Base-by-base conservation (phyloP, 108 stramenopile species). In the Bacterosira constricta region DNA sequence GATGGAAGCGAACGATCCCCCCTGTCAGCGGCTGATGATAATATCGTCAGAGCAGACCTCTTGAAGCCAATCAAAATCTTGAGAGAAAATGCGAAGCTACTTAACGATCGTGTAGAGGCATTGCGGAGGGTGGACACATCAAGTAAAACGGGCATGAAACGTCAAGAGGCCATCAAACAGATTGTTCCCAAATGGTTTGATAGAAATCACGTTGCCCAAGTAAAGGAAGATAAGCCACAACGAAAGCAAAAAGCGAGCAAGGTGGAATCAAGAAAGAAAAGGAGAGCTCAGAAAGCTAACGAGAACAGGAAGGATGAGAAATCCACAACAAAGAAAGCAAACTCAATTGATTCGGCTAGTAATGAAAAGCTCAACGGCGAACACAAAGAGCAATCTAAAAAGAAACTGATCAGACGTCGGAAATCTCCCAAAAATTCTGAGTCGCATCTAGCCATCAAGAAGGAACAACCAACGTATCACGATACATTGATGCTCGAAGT, bases 131-230 rank as follows among this genome's bases (percentile, higher is more conserved):
- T 34, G 7, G 53, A 44, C 38, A 50, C 59, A 32, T n/a, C 34
- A 30, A 60, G 4, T 38, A 65, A 78, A 13, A 31, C 69, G 17
- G 63, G 25, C 15, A 15, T 29, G 38, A 78, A 70, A 37, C 63
- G 77, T n/a, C 39, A 35, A 45, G 38, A 70, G 53, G 69, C 56
- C 6, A 35, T 78, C 30, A 58, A 57, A 25, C 57, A 70, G 12
- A 70, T 78, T 51, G 77, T 78, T 38, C 77, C 77, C 13, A 69
- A 60, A 56, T 78, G 67, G 67, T 78, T 58, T 53, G 36, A 56
- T 51, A 63, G 77, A 57, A 78, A 78, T 17, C 27, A 6, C n/a
- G 34, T 20, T 56, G 55, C 4, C 23, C 17, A 42, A 34, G 30
- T 26, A 25, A 11, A 70, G 20, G 35, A 18, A 6, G 32, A 25